These are phyloP conservation scores for Huntiella savannae DNA, from an alignment of 2,329 filamentous ascomycete species.

Conservation along the genomic window DNA sequence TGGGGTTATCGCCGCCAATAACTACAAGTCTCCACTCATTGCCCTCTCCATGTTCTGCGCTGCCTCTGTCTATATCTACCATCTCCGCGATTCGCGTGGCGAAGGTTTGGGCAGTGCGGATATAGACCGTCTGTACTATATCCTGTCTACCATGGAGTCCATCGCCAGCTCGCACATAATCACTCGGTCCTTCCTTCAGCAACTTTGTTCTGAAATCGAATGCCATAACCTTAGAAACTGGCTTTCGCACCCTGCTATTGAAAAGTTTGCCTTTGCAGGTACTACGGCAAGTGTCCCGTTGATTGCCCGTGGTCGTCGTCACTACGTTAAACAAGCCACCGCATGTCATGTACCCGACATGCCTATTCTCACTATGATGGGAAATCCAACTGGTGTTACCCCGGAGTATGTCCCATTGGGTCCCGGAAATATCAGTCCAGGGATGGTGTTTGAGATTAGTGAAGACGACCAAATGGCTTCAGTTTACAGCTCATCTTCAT, in stretches of 20 bases:
- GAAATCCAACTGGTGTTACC: background rate
- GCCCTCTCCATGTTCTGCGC: conserved; percentile 75
- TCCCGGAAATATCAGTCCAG: background rate
- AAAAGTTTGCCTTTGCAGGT: conserved; percentile 17
- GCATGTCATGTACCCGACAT: background rate
- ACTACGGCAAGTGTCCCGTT: conserved; percentile 26
- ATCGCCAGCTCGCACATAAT: conserved; percentile 56
- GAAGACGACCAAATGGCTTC: conserved; percentile 4
- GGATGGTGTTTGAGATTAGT: conserved; percentile 4
- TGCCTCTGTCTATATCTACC: conserved; percentile 64
- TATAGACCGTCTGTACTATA: conserved; percentile 44
- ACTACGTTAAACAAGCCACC: background rate
- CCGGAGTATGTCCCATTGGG: conserved; percentile 4
- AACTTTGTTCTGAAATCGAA: conserved; percentile 67
- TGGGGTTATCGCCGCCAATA: conserved; percentile 29
- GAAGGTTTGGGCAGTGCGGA: conserved; percentile 33
- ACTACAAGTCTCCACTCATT: conserved; percentile 40
- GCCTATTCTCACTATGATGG: background rate
- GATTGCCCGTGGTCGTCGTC: conserved; percentile 18
- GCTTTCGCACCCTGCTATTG: conserved; percentile 21
- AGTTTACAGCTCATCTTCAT: conserved; percentile 6
- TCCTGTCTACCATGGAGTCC: conserved; percentile 60
- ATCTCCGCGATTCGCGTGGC: conserved; percentile 47
- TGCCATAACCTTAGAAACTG: conserved; percentile 22
- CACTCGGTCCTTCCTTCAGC: conserved; percentile 67